Base-by-base conservation (phyloP, 164 flowering plant species). In the Tinospora cordifolia region DNA sequence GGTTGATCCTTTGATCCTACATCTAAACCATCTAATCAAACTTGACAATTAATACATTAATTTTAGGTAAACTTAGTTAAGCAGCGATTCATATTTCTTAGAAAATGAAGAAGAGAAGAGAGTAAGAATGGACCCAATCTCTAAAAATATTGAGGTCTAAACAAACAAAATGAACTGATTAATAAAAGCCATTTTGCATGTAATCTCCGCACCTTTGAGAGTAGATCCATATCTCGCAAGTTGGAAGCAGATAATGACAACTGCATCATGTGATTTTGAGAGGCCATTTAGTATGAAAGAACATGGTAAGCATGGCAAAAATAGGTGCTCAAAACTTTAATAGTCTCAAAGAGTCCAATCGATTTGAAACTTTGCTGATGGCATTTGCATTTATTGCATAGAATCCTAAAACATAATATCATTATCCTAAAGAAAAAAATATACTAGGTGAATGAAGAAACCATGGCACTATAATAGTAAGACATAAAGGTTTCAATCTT, bases 161-260 rank as follows among this genome's bases (percentile, higher is more conserved):
- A 1, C 19, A 54, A 54, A 24, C 49, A 8, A 60, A 59, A 22
- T 21, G 65, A 21, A 59, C 8, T 59, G 51, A 21, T 25, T 9
- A 25, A 58, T 11, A 39, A 59, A 39, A 59, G 30, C 24, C 51
- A 26, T 15, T 17, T 25, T 22, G 51, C 40, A 51, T 14, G 24
- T 21, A 51, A 72, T 44, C 62, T 69, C 72, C 83, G 63, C 75
- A 92, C 98, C 96, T 90, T 90, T 75, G 92, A 90, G 65, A 90
- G 79, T 66, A 83, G 78, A 75, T 89, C 98, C 40, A 82, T 78
- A 76, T 90, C 93, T 63, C 84, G 87, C 82, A 92, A 84, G 71
- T 79, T 83, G 65, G 88, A 69, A 14, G 94, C 98, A 74, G 93
- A 87, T 24, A 87, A 71, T 62, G 98, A 89, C 65, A 92, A 74